Conservation (phyloP, 257 asterid species). For the Nicotiana paniculata region DNA sequence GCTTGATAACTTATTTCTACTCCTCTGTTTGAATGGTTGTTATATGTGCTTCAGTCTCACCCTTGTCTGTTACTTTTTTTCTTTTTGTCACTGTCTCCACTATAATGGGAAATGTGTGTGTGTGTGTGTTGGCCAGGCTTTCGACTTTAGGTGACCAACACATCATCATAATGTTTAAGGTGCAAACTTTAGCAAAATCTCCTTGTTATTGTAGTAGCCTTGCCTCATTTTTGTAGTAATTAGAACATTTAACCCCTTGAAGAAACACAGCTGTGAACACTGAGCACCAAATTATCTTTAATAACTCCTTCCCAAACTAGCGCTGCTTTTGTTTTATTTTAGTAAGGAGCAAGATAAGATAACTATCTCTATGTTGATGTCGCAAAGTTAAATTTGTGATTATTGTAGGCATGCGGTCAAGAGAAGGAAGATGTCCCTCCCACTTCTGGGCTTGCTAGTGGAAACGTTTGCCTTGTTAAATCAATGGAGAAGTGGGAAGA, state of each 20-base stretch:
- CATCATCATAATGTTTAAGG: not conserved
- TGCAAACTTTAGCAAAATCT: not conserved
- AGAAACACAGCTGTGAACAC: not conserved
- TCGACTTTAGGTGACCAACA: not conserved
- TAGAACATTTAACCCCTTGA: not conserved
- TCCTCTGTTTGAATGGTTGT: not conserved
- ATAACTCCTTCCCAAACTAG: not conserved
- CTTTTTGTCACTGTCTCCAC: not conserved
- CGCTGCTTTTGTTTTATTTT: not conserved
- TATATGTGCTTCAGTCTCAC: not conserved
- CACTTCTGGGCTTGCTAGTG: constrained; percentile 28
- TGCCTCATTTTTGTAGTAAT: not conserved
- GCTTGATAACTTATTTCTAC: not conserved
- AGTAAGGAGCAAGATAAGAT: not conserved
- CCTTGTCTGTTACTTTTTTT: not conserved
- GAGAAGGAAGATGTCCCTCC: constrained; percentile 9
- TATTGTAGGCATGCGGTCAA: constrained; percentile 19
- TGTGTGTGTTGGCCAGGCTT: not conserved
- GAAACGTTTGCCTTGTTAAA: constrained; percentile 44
- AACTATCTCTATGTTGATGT: not conserved
- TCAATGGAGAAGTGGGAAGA: constrained; percentile 50
- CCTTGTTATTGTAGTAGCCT: not conserved
- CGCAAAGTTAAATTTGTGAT: not conserved
- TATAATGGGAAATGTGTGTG: not conserved
- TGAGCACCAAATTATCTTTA: not conserved